Percentiles rank a stretch among this genome's conserved stretches.
These are phyloP conservation scores for Mangifera indica DNA, from an alignment of 345 rosid genomes.

Conservation along the genomic window DNA sequence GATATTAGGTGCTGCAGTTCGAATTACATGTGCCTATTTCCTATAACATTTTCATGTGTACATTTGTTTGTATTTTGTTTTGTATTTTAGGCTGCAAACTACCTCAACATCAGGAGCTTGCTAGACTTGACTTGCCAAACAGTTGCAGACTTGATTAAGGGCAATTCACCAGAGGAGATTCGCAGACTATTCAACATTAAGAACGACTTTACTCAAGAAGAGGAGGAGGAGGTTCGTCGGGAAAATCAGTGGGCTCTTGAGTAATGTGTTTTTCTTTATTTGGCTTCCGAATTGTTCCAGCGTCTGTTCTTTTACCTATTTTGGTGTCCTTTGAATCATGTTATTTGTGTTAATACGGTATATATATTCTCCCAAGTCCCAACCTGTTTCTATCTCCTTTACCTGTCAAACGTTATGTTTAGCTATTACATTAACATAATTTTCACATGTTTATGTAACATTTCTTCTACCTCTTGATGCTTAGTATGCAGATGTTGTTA, in stretches of 20 bases:
- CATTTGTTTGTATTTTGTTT: not conserved
- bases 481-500: too few relatives aligned
- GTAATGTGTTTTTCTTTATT: conserved; percentile 26
- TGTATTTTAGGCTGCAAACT: conserved; percentile 64
- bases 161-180: conserved; percentile 63
- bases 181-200: conserved; percentile 51
- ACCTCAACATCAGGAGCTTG: conserved; percentile 60
- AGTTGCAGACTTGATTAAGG: conserved; percentile 68
- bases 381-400: not conserved
- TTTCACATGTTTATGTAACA: too few relatives aligned
- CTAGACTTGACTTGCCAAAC: conserved; percentile 70
- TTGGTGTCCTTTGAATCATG: conserved; percentile 5
- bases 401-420: not conserved
- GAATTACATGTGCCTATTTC: not conserved
- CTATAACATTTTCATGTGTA: too few relatives aligned
- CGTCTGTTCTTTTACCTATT: not conserved
- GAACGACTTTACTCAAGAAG: conserved; percentile 67
- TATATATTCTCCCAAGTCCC: not conserved
- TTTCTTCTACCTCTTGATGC: too few relatives aligned
- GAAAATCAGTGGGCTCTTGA: conserved; percentile 83
- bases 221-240: conserved; percentile 63
- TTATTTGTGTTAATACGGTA: conserved; percentile 18
- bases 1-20: not conserved
- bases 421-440: too few relatives aligned
- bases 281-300: not conserved